These are phyloP conservation scores for Hanseniaspora hatyaiensis DNA, from an alignment of 805 yeast genomes.

Conservation along the genomic window DNA sequence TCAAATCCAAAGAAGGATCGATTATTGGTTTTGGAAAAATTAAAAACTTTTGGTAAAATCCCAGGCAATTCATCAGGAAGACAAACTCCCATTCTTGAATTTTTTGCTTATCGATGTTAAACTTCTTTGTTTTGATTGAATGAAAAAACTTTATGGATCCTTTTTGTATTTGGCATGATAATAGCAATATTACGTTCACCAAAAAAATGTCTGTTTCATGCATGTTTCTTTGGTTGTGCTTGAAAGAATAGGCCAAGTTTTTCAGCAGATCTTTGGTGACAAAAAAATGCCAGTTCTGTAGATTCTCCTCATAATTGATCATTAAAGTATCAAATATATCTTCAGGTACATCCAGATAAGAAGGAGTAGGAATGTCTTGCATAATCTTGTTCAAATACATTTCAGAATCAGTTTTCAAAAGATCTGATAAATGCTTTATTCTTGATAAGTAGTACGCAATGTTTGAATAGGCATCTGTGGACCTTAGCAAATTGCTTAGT, in stretches of 20 bases:
- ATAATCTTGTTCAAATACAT: conserved; percentile 13
- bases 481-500: not conserved
- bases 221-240: conserved; percentile 1
- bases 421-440: conserved; percentile 6
- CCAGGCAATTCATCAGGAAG: conserved; percentile 9
- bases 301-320: not conserved
- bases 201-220: conserved; percentile 12
- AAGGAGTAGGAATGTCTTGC: conserved; percentile 5
- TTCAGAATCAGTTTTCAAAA: conserved; percentile 14
- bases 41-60: conserved; percentile 15
- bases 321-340: conserved; percentile 3
- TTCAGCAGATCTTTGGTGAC: not conserved
- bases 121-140: not conserved
- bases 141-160: too few species aligned
- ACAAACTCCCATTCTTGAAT: conserved; percentile 13
- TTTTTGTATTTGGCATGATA: conserved; percentile 8
- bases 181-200: conserved; percentile 3
- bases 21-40: conserved; percentile 5
- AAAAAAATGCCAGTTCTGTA: not conserved
- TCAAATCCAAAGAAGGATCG: not conserved
- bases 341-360: conserved; percentile 3
- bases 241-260: not conserved
- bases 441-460: not conserved
- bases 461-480: not conserved
- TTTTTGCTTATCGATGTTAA: not conserved